Evolutionary conservation across 2,329 filamentous ascomycete species (phyloP).

Genomic region (Pseudogymnoascus sp.): DNA sequence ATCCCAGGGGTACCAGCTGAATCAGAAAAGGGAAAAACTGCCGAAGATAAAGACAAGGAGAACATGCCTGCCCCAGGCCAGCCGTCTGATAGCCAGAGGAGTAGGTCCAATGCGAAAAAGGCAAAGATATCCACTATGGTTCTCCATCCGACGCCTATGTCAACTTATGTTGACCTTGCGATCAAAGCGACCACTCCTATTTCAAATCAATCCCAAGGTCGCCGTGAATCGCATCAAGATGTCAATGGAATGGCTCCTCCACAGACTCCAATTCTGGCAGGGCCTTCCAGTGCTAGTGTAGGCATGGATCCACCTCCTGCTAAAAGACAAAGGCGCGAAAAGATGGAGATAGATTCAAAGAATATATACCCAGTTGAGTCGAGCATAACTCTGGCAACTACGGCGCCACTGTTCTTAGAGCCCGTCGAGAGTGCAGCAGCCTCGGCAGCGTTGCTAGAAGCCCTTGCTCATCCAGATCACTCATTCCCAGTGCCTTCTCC

Average conservation of each 20-base stretch:
- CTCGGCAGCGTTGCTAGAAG: constrained; percentile 63
- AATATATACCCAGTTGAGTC: constrained; percentile 72
- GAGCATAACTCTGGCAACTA: constrained; percentile 65
- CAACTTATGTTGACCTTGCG: constrained; percentile 66
- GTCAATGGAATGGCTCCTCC: constrained; percentile 48
- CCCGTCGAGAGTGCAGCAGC: constrained; percentile 64
- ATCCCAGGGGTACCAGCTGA: constrained; percentile 19
- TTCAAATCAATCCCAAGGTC: constrained; percentile 35
- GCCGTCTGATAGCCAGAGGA: constrained; percentile 39
- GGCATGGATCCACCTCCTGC: constrained; percentile 47
- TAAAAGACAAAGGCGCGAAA: constrained; percentile 63
- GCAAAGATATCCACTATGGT: constrained; percentile 70
- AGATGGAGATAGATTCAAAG: constrained; percentile 67
- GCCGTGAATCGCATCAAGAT: constrained; percentile 38
- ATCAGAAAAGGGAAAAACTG: constrained; percentile 36
- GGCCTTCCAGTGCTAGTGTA: constrained; percentile 49
- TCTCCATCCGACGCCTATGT: constrained; percentile 74
- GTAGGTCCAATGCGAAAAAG: constrained; percentile 40
- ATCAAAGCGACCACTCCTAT: constrained; percentile 66
- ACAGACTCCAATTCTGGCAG: constrained; percentile 55
- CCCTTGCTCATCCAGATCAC: constrained; percentile 70
- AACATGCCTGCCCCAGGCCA: constrained; percentile 48
- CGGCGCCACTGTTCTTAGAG: constrained; percentile 69
- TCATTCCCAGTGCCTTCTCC: constrained; percentile 69
- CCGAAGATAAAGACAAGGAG: constrained; percentile 48